These are phyloP conservation scores for Fusarium sp. DNA, from an alignment of 2,329 filamentous ascomycete genomes.

Conservation along the genomic window DNA sequence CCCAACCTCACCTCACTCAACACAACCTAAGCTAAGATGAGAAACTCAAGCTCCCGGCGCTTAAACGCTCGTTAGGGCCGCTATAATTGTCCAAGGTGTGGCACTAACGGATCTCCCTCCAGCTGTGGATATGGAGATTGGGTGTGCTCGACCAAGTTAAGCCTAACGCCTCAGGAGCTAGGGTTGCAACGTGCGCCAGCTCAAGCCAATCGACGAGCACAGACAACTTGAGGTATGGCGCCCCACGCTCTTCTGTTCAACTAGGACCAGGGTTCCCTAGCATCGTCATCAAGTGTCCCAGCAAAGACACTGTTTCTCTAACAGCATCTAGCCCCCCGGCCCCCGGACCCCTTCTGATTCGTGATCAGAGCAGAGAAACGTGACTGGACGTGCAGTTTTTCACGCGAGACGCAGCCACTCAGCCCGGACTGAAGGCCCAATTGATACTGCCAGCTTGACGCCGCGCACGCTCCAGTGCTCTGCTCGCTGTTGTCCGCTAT, in stretches of 20 bases:
- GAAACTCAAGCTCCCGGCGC: conserved; percentile 45
- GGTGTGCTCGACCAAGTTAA: conserved; percentile 23
- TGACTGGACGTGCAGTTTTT: conserved; percentile 37
- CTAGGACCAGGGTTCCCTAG: conserved; percentile 12
- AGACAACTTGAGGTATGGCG: conserved; percentile 29
- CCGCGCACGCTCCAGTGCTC: conserved; percentile 15
- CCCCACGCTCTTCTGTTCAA: conserved; percentile 25
- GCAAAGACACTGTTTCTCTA: conserved; percentile 18
- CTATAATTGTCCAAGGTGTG: conserved; percentile 47
- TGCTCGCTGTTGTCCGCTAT: conserved; percentile 8
- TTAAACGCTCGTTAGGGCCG: conserved; percentile 40
- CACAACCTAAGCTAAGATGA: conserved; percentile 9
- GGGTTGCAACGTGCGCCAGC: conserved; percentile 34
- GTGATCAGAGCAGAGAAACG: conserved; percentile 31
- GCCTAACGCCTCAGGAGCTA: conserved; percentile 31
- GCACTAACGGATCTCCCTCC: conserved; percentile 23
- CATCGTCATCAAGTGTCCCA: conserved; percentile 31
- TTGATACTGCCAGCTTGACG: conserved; percentile 23
- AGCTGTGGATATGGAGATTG: conserved; percentile 21
- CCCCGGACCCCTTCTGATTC: conserved; percentile 24
- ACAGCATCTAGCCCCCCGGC: conserved; percentile 9
- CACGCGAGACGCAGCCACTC: conserved; percentile 33
- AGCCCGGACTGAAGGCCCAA: conserved; percentile 16
- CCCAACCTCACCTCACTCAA: conserved; percentile 16
- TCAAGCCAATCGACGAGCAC: conserved; percentile 31